Evolutionary conservation across 2,329 filamentous ascomycete species (phyloP).

Genomic region (Orbilia javanica): DNA sequence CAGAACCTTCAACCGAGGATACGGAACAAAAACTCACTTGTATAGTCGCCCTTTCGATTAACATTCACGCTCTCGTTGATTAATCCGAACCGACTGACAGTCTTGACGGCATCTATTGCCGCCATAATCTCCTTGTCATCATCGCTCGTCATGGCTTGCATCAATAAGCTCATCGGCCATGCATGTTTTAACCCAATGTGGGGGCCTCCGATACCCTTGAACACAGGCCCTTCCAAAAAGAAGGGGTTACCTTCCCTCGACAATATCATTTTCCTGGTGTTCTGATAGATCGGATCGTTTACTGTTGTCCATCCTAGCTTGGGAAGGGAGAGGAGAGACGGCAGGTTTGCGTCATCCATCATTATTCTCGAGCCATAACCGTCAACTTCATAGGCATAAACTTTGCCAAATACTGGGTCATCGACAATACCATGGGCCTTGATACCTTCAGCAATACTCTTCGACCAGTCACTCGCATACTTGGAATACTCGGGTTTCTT

Average conservation of each 20-base stretch:
- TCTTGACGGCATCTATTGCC: conserved; percentile 79
- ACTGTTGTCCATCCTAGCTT: conserved; percentile 79
- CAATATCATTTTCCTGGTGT: conserved; percentile 86
- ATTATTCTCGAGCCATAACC: conserved; percentile 84
- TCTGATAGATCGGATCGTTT: conserved; percentile 80
- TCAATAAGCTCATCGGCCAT: conserved; percentile 95
- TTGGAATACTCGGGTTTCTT: conserved; percentile 31
- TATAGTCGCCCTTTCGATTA: conserved; percentile 77
- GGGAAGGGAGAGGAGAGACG: conserved; percentile 81
- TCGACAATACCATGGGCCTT: conserved; percentile 85
- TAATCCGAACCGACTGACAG: conserved; percentile 80
- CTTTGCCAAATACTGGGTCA: conserved; percentile 79
- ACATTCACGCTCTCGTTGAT: conserved; percentile 95
- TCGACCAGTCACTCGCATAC: conserved; percentile 71
- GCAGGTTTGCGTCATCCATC: conserved; percentile 92
- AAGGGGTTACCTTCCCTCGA: conserved; percentile 86
- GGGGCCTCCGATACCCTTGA: conserved; percentile 86
- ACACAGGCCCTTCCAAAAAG: conserved; percentile 80
- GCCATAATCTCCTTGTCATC: conserved; percentile 83
- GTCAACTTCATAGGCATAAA: conserved; percentile 90
- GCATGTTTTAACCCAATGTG: conserved; percentile 87
- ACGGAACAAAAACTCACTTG: conserved; percentile 70
- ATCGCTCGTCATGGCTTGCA: conserved; percentile 89
- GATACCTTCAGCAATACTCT: conserved; percentile 79
- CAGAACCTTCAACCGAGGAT: conserved; percentile 11